Base-by-base conservation (phyloP, 2,329 filamentous ascomycete species). In the Paraphoma sp. region DNA sequence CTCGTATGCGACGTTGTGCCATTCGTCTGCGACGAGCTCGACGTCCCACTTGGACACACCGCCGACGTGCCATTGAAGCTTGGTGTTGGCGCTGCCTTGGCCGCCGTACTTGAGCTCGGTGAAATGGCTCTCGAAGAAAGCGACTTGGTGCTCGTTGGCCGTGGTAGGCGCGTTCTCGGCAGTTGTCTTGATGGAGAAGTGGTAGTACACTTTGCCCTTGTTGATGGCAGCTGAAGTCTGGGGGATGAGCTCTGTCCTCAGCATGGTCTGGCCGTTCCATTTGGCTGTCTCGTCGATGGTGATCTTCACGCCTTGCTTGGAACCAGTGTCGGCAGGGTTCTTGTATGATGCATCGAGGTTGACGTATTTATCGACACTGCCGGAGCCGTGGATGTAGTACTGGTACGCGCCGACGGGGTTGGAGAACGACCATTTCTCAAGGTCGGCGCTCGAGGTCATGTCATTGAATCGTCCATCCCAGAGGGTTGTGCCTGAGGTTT, bases 1-100 rank as follows among this genome's bases (percentile, higher is more conserved):
- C 70, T 87, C 88, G 69, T 91, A 91, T 46, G 89, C 89, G 66
- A 91, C 82, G 73, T 92, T 92, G 76, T 92, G 89, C 89, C 89
- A 91, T 14, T 87, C 84, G 43, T 82, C 85, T 1, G 88, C 81
- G 45, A 81, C 81, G 72, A 88, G 87, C 59, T 84, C 80, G 2
- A 82, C 81, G 60, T 83, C 84, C 88, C 88, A 91, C 65, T 89
- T 78, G 31, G 82, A 83, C 62, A 82, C 77, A 18, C 86, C 83
- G 56, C 81, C 81, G 6, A 87, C 85, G 72, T 86, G 84, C 87
- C 88, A 92, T 62, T 86, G 84, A 53, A 91, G 81, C 59, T 83
- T 82, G 31, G 78, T 78, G 55, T 81, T 80, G 45, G 81, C 83
- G 3, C 71, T 67, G 40, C 78, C 40, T 16, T 11, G 16, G 40